phyloP scores from a whole-genome alignment of 2,329 filamentous ascomycete genomes.

The Microsporum canis region DNA sequence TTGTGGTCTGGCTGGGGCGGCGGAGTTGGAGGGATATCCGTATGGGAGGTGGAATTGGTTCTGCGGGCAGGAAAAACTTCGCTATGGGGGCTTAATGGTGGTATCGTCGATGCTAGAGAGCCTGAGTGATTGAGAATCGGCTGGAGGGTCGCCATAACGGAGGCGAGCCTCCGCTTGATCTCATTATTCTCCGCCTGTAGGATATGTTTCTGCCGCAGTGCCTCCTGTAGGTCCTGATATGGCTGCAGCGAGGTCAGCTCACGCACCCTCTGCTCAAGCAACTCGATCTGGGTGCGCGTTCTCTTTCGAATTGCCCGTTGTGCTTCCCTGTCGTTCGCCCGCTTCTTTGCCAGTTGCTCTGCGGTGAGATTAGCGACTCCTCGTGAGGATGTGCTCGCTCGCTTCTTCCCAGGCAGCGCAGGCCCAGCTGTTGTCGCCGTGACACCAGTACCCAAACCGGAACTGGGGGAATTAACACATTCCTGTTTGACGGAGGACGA shows the following conservation, averaged over 20 bases:
- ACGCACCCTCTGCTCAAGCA: conserved; percentile 57
- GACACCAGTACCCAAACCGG: background rate
- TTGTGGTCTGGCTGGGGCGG: conserved; percentile 10
- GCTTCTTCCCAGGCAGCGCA: conserved; percentile 10
- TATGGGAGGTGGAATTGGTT: background rate
- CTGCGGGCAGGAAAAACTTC: background rate
- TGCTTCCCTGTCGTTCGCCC: conserved; percentile 81
- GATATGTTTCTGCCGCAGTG: conserved; percentile 62
- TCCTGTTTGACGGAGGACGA: conserved; percentile 2
- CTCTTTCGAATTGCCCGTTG: conserved; percentile 75
- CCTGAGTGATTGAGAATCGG: conserved; percentile 21
- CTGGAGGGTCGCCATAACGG: conserved; percentile 47
- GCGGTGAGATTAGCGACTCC: conserved; percentile 80
- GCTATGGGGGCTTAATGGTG: background rate
- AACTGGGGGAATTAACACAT: background rate
- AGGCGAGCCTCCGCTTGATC: conserved; percentile 56
- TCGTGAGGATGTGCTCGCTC: conserved; percentile 39
- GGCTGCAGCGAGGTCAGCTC: conserved; percentile 71
- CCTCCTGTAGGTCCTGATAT: conserved; percentile 70
- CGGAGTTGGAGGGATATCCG: conserved; percentile 8
- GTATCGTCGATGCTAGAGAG: background rate
- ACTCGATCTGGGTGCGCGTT: conserved; percentile 68
- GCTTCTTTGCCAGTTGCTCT: conserved; percentile 78
- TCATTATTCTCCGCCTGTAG: conserved; percentile 71
- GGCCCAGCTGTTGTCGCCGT: background rate